Evolutionary conservation across 768 basidiomycete species (phyloP).

Genomic region (Mycena indigotica): DNA sequence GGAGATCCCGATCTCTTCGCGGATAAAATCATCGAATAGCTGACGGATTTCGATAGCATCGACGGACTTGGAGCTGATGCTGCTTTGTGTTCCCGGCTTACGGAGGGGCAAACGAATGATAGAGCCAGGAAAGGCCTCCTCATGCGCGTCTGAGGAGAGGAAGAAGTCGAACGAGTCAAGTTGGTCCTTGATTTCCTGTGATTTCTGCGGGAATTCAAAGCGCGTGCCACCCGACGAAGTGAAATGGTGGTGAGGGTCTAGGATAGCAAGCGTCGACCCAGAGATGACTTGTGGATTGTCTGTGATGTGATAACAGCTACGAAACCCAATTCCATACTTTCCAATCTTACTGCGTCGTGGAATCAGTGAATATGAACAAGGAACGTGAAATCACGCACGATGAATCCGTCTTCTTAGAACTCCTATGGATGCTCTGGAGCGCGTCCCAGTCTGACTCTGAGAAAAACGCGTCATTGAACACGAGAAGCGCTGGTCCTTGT

Average conservation of each 20-base stretch:
- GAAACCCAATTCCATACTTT: constrained; percentile 55
- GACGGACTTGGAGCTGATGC: constrained; percentile 38
- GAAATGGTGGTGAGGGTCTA: constrained; percentile 44
- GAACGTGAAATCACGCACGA: constrained; percentile 34
- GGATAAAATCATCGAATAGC: constrained; percentile 44
- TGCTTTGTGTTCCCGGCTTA: constrained; percentile 26
- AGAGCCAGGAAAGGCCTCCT: constrained; percentile 38
- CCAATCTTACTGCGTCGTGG: constrained; percentile 46
- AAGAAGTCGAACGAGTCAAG: constrained; percentile 35
- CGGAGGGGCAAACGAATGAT: constrained; percentile 53
- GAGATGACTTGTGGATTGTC: constrained; percentile 55
- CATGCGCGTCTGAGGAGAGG: constrained; percentile 17
- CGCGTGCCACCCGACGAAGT: constrained; percentile 33
- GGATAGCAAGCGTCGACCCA: constrained; percentile 38
- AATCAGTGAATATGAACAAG: neutral
- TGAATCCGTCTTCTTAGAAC: constrained; percentile 48
- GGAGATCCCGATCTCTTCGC: constrained; percentile 40
- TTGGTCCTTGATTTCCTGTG: constrained; percentile 32
- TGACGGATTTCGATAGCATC: constrained; percentile 33
- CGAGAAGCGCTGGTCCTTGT: constrained; percentile 50
- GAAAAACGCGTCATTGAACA: constrained; percentile 49
- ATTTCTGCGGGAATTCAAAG: constrained; percentile 30
- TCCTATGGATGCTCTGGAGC: constrained; percentile 43
- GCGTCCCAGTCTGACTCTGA: constrained; percentile 46
- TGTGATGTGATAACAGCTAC: constrained; percentile 53